phyloP scores from a whole-genome alignment of 2,329 filamentous ascomycete genomes.

The Sclerotinia subarctica region DNA sequence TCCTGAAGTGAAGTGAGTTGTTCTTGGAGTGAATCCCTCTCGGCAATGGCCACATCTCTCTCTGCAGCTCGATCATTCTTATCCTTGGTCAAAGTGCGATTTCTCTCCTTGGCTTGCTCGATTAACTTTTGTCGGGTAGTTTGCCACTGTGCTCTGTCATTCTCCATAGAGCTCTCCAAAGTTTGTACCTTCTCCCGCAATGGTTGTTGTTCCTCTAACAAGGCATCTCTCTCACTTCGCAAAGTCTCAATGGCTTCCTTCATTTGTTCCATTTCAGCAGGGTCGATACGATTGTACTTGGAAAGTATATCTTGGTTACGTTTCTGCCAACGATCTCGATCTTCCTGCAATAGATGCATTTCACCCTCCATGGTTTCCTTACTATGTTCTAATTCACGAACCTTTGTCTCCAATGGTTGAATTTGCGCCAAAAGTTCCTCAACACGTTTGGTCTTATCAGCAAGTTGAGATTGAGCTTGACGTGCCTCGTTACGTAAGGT shows the following conservation, averaged over 20 bases:
- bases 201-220: conserved; percentile 41
- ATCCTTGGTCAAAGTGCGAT: conserved; percentile 52
- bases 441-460: conserved; percentile 70
- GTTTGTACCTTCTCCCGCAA: conserved; percentile 53
- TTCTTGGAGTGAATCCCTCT: conserved; percentile 43
- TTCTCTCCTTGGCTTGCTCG: conserved; percentile 62
- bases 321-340: conserved; percentile 93
- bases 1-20: conserved; percentile 44
- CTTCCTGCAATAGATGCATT: conserved; percentile 81
- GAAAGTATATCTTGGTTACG: conserved; percentile 92
- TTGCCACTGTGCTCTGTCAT: conserved; percentile 54
- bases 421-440: conserved; percentile 72
- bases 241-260: conserved; percentile 71
- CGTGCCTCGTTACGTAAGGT: conserved; percentile 84
- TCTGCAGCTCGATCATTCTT: conserved; percentile 52
- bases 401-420: conserved; percentile 75
- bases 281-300: conserved; percentile 93
- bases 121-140: conserved; percentile 52
- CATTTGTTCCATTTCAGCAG: conserved; percentile 84
- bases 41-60: conserved; percentile 40
- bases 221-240: conserved; percentile 60
- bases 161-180: conserved; percentile 53
- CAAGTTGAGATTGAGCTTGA: conserved; percentile 71
- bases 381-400: conserved; percentile 79
- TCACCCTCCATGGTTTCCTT: conserved; percentile 67